Evolutionary conservation across 2,329 filamentous ascomycete species (phyloP).

Genomic region (Alternaria longipes): DNA sequence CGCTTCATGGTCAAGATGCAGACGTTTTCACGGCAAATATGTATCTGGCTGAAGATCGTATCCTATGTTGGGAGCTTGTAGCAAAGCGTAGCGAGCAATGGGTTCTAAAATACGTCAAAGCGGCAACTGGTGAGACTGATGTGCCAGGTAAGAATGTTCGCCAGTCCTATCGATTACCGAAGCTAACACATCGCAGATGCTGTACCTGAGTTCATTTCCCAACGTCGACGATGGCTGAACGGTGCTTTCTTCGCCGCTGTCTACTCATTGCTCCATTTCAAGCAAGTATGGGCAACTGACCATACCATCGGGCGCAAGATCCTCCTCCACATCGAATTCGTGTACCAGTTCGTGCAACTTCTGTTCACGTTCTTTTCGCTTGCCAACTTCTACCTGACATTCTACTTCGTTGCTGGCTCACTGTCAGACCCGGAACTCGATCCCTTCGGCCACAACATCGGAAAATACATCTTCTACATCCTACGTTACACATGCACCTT

Average conservation of each 20-base stretch:
- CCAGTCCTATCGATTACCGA: background rate
- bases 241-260: constrained; percentile 98
- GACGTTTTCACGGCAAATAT: constrained; percentile 98
- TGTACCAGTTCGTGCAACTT: constrained; percentile 93
- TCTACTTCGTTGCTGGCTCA: constrained; percentile 96
- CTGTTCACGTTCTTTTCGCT: constrained; percentile 98
- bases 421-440: constrained; percentile 81
- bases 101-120: constrained; percentile 98
- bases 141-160: constrained; percentile 78
- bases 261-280: constrained; percentile 94
- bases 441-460: constrained; percentile 89
- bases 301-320: constrained; percentile 90
- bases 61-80: constrained; percentile 92
- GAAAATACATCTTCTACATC: constrained; percentile 83
- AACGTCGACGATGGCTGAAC: constrained; percentile 95
- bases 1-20: constrained; percentile 91
- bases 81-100: constrained; percentile 94
- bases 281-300: constrained; percentile 91
- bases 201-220: constrained; percentile 96
- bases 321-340: constrained; percentile 90
- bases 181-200: constrained; percentile 65
- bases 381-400: constrained; percentile 98
- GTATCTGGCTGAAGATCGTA: constrained; percentile 90
- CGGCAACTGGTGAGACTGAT: constrained; percentile 95
- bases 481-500: constrained; percentile 86